Conservation (phyloP, 2,329 filamentous ascomycete genomes). For the Fusarium nisikadoi region DNA sequence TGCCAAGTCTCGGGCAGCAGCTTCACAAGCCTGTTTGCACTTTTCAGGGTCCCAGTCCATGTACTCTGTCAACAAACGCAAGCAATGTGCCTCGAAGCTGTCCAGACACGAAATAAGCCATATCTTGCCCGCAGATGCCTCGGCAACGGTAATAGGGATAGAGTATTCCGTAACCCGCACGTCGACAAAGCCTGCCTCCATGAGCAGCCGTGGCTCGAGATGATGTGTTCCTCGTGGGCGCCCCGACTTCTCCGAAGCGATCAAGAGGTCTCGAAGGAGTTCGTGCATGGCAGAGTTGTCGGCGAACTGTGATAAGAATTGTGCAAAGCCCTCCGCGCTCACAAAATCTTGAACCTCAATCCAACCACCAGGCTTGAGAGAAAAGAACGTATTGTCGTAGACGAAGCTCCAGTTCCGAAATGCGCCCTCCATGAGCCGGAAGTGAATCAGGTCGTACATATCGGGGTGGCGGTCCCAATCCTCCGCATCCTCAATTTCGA, state of each 20-base stretch:
- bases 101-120: constrained; percentile 65
- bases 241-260: constrained; percentile 58
- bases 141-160: constrained; percentile 60
- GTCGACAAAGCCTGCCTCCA: constrained; percentile 63
- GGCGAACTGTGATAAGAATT: constrained; percentile 53
- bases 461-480: constrained; percentile 66
- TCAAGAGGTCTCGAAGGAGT: constrained; percentile 54
- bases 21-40: constrained; percentile 59
- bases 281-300: constrained; percentile 57
- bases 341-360: constrained; percentile 67
- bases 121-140: constrained; percentile 60
- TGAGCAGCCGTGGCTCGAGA: constrained; percentile 57
- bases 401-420: constrained; percentile 67
- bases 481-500: constrained; percentile 69
- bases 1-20: constrained; percentile 60
- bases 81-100: constrained; percentile 58
- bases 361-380: constrained; percentile 67
- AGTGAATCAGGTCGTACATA: constrained; percentile 66
- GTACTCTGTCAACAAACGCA: constrained; percentile 63
- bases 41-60: constrained; percentile 63
- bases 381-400: constrained; percentile 63
- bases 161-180: constrained; percentile 59
- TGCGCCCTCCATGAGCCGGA: constrained; percentile 65
- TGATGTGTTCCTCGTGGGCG: constrained; percentile 58
- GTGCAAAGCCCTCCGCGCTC: constrained; percentile 51